Base-by-base conservation (phyloP, 768 basidiomycete species). In the Leucocoprinus birnbaumii region DNA sequence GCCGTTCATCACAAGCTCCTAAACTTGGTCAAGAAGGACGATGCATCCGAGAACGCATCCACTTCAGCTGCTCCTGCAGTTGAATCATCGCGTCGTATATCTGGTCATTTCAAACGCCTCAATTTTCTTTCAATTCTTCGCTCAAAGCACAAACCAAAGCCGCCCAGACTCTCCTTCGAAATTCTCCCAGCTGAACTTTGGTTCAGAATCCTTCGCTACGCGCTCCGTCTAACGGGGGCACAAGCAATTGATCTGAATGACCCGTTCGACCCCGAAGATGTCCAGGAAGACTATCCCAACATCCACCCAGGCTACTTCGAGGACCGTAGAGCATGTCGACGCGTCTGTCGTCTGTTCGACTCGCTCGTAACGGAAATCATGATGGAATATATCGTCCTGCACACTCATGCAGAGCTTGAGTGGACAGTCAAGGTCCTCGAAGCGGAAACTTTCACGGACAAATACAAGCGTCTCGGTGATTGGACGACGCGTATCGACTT, bases 401-500 rank as follows among this genome's bases (percentile, higher is more conserved):
- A 69, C 27, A 67, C 66, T 5, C 65, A 66, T 13, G 57, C 64
- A n/a, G 71, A 79, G 53, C 63, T 78, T 22, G 50, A 62, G 10
- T 45, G 61, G 31, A 58, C 72, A 5, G 67, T 76, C 35, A 62
- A 71, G 27, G 65, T 63, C 25, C 65, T 79, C 31, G 72, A 78
- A 54, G 51, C 61, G 60, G 66, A 65, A 16, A 37, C 66, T 45
- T 42, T 53, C 3, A 62, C 59, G 8, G 8, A 18, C 19, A 53
- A 60, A 19, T 61, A 61, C n/a, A 65, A 64, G 31, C 61, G 61
- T 2, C 63, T 77, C 3, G 78, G 77, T 13, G 70, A 70, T 3
- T 61, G 68, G 52, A 73, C 74, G n/a, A 68, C 62, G 2, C 68
- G 78, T 5, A 66, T 80, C 43, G 78, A 80, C 45, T 68, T 78